These are phyloP conservation scores for Fusarium mangiferae DNA, from an alignment of 2,329 filamentous ascomycete species.

Conservation along the genomic window DNA sequence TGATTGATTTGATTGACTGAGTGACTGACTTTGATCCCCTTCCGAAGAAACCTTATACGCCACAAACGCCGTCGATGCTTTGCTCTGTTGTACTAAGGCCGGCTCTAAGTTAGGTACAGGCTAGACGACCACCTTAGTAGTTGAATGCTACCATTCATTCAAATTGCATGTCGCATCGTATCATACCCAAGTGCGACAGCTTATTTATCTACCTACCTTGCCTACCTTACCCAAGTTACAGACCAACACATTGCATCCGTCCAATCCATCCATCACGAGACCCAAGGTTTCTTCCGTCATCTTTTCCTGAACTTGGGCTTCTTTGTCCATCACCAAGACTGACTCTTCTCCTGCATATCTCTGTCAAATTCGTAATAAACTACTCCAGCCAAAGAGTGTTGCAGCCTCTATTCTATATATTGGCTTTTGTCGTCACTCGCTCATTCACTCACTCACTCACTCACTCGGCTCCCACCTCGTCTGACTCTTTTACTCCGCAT, in stretches of 20 bases:
- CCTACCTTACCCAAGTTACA: neutral
- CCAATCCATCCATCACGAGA: neutral
- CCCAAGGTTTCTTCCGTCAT: conserved; percentile 12
- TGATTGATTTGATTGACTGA: neutral
- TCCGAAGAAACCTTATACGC: conserved; percentile 14
- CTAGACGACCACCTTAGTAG: neutral
- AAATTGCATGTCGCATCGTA: conserved; percentile 15
- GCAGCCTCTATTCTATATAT: neutral
- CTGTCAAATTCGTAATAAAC: neutral
- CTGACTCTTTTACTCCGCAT: conserved; percentile 13
- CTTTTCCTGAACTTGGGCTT: neutral
- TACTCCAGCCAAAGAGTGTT: conserved; percentile 3
- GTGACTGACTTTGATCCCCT: neutral
- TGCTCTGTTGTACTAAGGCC: neutral
- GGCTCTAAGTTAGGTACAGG: neutral
- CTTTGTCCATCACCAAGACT: neutral
- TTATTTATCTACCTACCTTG: neutral
- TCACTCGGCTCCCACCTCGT: neutral
- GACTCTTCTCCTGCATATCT: neutral
- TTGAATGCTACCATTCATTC: neutral
- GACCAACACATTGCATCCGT: neutral
- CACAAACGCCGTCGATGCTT: conserved; percentile 4
- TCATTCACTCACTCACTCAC: neutral
- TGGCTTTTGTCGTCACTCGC: neutral
- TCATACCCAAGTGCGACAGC: conserved; percentile 1